These are phyloP conservation scores for Aspergillus sp. DNA, from an alignment of 2,329 filamentous ascomycete species.

Conservation along the genomic window DNA sequence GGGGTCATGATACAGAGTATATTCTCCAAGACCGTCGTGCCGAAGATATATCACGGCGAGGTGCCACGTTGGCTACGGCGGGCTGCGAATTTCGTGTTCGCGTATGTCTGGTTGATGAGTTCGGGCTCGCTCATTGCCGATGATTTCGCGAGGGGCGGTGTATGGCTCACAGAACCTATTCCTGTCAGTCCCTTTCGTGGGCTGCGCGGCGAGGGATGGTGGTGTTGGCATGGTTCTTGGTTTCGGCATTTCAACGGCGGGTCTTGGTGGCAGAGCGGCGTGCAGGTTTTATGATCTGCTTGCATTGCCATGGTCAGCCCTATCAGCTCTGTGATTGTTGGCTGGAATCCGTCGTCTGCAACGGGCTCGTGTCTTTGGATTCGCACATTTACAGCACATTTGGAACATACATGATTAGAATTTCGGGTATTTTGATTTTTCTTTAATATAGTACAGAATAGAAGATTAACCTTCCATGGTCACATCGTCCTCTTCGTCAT, in stretches of 20 bases:
- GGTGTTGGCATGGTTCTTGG: constrained; percentile 53
- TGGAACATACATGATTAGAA: background rate
- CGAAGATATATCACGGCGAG: constrained; percentile 19
- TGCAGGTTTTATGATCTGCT: constrained; percentile 20
- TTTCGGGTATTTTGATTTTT: constrained; percentile 1
- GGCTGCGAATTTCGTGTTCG: constrained; percentile 52
- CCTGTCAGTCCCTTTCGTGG: constrained; percentile 62
- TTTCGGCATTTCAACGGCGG: constrained; percentile 51
- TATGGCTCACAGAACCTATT: constrained; percentile 78
- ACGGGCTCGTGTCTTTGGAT: background rate
- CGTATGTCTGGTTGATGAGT: constrained; percentile 56
- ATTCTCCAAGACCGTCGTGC: constrained; percentile 27
- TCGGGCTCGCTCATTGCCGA: constrained; percentile 61
- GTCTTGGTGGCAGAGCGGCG: constrained; percentile 55
- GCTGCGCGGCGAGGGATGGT: constrained; percentile 54
- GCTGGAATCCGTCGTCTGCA: background rate
- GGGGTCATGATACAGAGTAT: constrained; percentile 55
- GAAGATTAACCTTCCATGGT: constrained; percentile 14
- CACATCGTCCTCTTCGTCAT: constrained; percentile 29
- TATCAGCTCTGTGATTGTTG: background rate
- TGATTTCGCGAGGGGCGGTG: constrained; percentile 62
- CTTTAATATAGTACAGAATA: constrained; percentile 1
- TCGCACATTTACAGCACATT: constrained; percentile 1
- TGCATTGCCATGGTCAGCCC: background rate
- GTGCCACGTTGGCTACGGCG: constrained; percentile 42